Evolutionary conservation across 148 eudicot species (phyloP), one percentile per base, ranked within the genome.

Genomic region (Spergularia marina): DNA sequence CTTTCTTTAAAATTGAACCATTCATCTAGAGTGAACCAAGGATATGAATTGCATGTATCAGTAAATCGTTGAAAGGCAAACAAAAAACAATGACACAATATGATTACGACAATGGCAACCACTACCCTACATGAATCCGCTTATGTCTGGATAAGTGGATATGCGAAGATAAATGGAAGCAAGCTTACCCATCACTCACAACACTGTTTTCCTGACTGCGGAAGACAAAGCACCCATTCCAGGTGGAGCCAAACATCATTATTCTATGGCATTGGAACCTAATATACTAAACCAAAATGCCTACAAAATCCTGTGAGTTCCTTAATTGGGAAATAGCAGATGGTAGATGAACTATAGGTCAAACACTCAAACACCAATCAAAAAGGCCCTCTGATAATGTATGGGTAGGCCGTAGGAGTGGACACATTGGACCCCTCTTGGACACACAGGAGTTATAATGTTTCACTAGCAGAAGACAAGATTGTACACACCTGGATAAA

Each of bases 401-500:
- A 25, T 4, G 59, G 44, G 40, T 53, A 25, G 15, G 41, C 21
- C 44, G 40, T 53, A 14, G 14, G 58, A 41, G 41, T 52, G 49
- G 16, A 12, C 21, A 40, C 41, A 14, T 34, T 64, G 68, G 47
- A 34, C 17, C 69, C 44, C 21, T 65, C 69, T 65, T 40, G 12
- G 69, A 65, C 47, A 15, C 69, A 16, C 52, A 34, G 49, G 47
- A 64, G 47, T 51, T 69, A 68, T 9, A 11, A 34, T 12, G 68
- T n/a, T 62, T n/a, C 4, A 62, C 18, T 65, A 49, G 21, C 53
- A 6, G 73, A 53, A 70, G 41, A 53, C 60, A 7, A 71, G 75
- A 70, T 36, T 60, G n/a, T 53, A 64, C 84, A 78, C 81, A 92
- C 99, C 99, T 58, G 99, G 99, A 88, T 95, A 95, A 69, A 95